phyloP scores from a whole-genome alignment of 2,329 filamentous ascomycete species.

The Plenodomus biglobosus region DNA sequence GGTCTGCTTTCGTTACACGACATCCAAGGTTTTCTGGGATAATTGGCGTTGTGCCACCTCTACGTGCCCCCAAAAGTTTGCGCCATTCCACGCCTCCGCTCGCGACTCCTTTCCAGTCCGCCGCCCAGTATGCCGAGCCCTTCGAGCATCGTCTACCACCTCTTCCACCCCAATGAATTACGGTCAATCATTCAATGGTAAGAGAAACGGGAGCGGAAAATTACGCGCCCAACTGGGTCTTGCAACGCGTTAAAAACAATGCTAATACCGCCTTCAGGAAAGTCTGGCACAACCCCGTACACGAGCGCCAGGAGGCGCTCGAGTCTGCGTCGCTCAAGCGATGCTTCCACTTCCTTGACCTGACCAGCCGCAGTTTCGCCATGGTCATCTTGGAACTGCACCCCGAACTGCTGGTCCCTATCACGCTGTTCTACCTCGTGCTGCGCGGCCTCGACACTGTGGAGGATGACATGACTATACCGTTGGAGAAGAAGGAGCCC shows the following conservation, averaged over 20 bases:
- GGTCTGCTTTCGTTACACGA: background rate
- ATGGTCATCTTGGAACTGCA: constrained; percentile 95
- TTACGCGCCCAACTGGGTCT: background rate
- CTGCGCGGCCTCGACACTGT: constrained; percentile 95
- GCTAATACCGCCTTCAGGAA: constrained; percentile 64
- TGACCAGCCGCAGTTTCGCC: constrained; percentile 91
- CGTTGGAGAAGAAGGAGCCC: constrained; percentile 78
- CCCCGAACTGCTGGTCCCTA: constrained; percentile 85
- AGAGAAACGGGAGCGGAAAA: constrained; percentile 14
- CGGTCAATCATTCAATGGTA: constrained; percentile 89
- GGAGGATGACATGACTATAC: constrained; percentile 96
- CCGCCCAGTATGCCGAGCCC: constrained; percentile 41
- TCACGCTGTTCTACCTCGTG: constrained; percentile 89
- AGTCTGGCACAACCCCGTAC: constrained; percentile 92
- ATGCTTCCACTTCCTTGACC: constrained; percentile 83
- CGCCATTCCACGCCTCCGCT: constrained; percentile 2
- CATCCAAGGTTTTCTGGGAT: background rate
- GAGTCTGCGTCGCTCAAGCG: constrained; percentile 72
- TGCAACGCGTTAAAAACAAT: background rate
- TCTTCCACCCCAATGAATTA: constrained; percentile 75
- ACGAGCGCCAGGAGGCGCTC: constrained; percentile 74
- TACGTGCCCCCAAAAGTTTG: background rate
- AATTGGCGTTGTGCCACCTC: background rate
- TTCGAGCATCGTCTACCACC: constrained; percentile 66
- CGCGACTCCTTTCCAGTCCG: constrained; percentile 15